Conservation (phyloP, 768 basidiomycete species). For the Psilocybe subaeruginosa region DNA sequence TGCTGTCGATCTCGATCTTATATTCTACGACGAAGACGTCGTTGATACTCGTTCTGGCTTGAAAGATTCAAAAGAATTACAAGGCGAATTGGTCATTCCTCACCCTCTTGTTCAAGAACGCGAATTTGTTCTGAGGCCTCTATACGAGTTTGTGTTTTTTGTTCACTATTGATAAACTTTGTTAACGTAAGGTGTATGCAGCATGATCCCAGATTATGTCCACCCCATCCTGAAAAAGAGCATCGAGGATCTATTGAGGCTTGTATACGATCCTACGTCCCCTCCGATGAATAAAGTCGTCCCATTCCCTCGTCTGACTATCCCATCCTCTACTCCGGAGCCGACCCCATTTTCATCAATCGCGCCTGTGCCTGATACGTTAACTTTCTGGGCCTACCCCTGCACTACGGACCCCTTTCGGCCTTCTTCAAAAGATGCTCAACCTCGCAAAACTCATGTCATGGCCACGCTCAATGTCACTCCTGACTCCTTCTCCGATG, state of each 20-base stretch:
- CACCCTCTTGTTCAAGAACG: constrained; percentile 82
- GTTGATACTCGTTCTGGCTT: constrained; percentile 56
- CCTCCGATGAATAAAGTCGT: constrained; percentile 72
- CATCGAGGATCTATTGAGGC: constrained; percentile 47
- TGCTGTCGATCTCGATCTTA: constrained; percentile 86
- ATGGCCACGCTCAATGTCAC: constrained; percentile 96
- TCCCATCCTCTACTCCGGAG: constrained; percentile 17
- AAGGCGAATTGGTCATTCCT: constrained; percentile 79
- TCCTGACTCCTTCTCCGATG: constrained; percentile 97
- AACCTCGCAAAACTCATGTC: constrained; percentile 54
- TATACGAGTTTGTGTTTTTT: constrained; percentile 72
- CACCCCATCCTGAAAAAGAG: constrained; percentile 63
- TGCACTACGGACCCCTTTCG: not conserved
- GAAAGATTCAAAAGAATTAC: constrained; percentile 50
- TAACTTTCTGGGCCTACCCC: constrained; percentile 53
- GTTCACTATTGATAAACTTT: not conserved
- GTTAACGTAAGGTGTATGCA: constrained; percentile 29
- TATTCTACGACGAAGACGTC: constrained; percentile 68
- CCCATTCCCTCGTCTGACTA: constrained; percentile 67
- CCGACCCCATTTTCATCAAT: constrained; percentile 27
- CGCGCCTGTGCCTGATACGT: constrained; percentile 45
- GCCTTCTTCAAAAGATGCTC: not conserved
- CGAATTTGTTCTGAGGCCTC: constrained; percentile 89
- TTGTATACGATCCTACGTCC: constrained; percentile 36
- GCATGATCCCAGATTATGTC: constrained; percentile 76